Evolutionary conservation across 2,329 filamentous ascomycete genomes (phyloP).

Genomic region (Colletotrichum truncatum): DNA sequence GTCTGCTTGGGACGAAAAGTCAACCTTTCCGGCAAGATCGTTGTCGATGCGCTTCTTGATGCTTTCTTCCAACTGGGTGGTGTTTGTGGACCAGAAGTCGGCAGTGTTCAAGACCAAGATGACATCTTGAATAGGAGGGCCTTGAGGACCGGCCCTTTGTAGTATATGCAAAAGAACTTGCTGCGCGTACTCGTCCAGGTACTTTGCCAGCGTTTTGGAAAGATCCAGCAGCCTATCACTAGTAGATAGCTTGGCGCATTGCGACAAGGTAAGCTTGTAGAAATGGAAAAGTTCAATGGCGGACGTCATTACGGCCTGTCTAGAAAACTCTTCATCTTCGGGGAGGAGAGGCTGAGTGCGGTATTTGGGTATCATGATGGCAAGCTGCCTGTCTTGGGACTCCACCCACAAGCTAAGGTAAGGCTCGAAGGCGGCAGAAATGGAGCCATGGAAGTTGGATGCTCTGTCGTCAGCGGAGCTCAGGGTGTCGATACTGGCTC

Average conservation of each 20-base stretch:
- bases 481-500: slow-evolving; percentile 90
- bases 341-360: slow-evolving; percentile 82
- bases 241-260: slow-evolving; percentile 96
- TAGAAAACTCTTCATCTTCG: slow-evolving; percentile 89
- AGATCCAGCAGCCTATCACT: slow-evolving; percentile 87
- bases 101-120: slow-evolving; percentile 94
- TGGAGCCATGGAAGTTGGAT: slow-evolving; percentile 85
- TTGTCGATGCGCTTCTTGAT: slow-evolving; percentile 90
- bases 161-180: slow-evolving; percentile 83
- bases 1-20: slow-evolving; percentile 92
- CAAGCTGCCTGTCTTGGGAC: slow-evolving; percentile 89
- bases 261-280: slow-evolving; percentile 90
- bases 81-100: slow-evolving; percentile 96
- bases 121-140: slow-evolving; percentile 74
- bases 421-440: slow-evolving; percentile 96
- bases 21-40: slow-evolving; percentile 78
- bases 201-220: slow-evolving; percentile 86
- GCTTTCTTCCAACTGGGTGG: slow-evolving; percentile 92
- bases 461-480: slow-evolving; percentile 80
- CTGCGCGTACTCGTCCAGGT: slow-evolving; percentile 94
- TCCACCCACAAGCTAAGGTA: slow-evolving; percentile 98
- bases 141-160: slow-evolving; percentile 63
- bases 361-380: slow-evolving; percentile 86
- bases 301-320: slow-evolving; percentile 88
- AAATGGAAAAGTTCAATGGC: slow-evolving; percentile 98